These are phyloP conservation scores for Coemansia sp. DNA, from an alignment of 192 early-diverging fungal species.

Conservation along the genomic window DNA sequence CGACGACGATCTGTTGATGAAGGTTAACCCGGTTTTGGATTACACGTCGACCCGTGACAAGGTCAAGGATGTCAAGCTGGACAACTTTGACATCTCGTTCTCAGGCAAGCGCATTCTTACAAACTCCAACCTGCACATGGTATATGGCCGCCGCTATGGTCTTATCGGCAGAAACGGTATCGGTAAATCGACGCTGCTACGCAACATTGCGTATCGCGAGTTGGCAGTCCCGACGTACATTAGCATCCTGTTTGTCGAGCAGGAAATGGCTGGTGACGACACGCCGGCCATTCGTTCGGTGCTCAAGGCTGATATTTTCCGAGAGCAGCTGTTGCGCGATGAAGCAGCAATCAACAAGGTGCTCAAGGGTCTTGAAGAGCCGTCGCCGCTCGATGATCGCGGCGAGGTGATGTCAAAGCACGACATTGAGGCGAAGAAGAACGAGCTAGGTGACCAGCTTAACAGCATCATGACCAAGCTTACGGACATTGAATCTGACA, in stretches of 20 bases:
- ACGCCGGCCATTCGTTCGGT: constrained; percentile 84
- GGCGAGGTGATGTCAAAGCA: constrained; percentile 56
- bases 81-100: constrained; percentile 95
- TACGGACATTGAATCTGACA: constrained; percentile 94
- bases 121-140: constrained; percentile 77
- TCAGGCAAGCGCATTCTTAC: constrained; percentile 92
- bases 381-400: constrained; percentile 49
- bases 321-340: constrained; percentile 83
- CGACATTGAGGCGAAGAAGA: constrained; percentile 60
- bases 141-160: constrained; percentile 91
- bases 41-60: constrained; percentile 75
- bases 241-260: constrained; percentile 95
- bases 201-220: constrained; percentile 81
- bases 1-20: constrained; percentile 71
- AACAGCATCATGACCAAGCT: constrained; percentile 84
- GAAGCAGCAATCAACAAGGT: constrained; percentile 67
- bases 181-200: constrained; percentile 79
- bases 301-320: constrained; percentile 89
- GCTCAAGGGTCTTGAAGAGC: constrained; percentile 41
- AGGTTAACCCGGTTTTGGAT: constrained; percentile 88
- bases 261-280: constrained; percentile 94
- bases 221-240: constrained; percentile 87
- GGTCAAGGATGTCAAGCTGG: constrained; percentile 94
- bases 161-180: constrained; percentile 92
- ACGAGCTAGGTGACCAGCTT: constrained; percentile 58